Conservation (phyloP, 2,329 filamentous ascomycete genomes). For the Colletotrichum lupini region DNA sequence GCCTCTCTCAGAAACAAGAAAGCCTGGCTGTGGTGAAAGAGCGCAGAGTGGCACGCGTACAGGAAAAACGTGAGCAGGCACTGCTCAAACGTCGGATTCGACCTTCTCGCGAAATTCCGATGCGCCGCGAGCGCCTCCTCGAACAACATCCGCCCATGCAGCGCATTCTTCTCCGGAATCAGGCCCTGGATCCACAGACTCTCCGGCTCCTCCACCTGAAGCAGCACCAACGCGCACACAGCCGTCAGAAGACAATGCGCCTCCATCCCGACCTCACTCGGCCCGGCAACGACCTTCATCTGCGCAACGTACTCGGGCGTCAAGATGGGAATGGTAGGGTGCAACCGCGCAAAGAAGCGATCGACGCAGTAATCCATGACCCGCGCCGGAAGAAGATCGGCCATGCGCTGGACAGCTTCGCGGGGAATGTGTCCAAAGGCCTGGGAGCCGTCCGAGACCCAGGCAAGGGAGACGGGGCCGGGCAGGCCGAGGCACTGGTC, state of each 20-base stretch:
- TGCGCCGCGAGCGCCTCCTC: conserved; percentile 49
- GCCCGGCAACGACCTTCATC: conserved; percentile 40
- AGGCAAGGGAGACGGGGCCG: conserved; percentile 33
- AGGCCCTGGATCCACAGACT: conserved; percentile 45
- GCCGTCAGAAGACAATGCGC: conserved; percentile 50
- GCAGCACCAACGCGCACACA: conserved; percentile 53
- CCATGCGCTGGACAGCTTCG: conserved; percentile 43
- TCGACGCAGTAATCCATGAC: conserved; percentile 51
- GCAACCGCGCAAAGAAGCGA: conserved; percentile 52
- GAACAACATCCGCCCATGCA: conserved; percentile 51
- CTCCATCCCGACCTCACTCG: conserved; percentile 45
- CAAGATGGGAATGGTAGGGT: conserved; percentile 56
- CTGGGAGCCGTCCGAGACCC: conserved; percentile 37
- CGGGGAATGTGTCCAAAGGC: conserved; percentile 39
- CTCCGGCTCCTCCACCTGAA: conserved; percentile 53
- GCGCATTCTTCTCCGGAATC: conserved; percentile 48
- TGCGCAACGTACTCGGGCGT: conserved; percentile 49
- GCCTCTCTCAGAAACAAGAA: conserved; percentile 57
- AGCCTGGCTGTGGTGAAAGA: conserved; percentile 56
- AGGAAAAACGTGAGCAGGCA: conserved; percentile 56
- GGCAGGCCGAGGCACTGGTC: conserved; percentile 47
- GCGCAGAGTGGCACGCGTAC: conserved; percentile 54
- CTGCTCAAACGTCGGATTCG: conserved; percentile 50
- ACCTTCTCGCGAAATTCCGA: conserved; percentile 45
- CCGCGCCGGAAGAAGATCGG: conserved; percentile 45